phyloP scores from a whole-genome alignment of 768 basidiomycete genomes.

The Podaxis sp. region DNA sequence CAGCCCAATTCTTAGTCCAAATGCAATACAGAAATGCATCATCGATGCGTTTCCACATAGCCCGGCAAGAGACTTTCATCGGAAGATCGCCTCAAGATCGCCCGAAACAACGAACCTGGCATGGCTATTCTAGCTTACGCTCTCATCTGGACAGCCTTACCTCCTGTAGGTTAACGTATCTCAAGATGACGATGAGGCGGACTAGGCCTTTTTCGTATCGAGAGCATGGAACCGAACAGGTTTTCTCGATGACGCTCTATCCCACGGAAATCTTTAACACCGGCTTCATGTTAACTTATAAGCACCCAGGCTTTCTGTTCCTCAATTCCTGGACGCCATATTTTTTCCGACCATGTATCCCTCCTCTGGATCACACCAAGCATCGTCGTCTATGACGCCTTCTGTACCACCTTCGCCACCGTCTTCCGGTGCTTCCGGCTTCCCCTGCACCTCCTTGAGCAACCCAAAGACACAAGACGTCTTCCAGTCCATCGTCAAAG shows the following conservation, averaged over 20 bases:
- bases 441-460: slow-evolving; percentile 17
- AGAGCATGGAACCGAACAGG: slow-evolving; percentile 6
- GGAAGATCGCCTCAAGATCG: slow-evolving; percentile 27
- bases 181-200: slow-evolving; percentile 3
- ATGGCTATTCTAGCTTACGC: slow-evolving; percentile 22
- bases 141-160: slow-evolving; percentile 32
- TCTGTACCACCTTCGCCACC: not conserved
- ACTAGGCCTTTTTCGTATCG: slow-evolving; percentile 2
- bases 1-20: not conserved
- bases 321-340: not conserved
- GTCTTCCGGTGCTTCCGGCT: not conserved
- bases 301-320: not conserved
- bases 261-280: slow-evolving; percentile 2
- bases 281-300: slow-evolving; percentile 4
- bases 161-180: slow-evolving; percentile 22
- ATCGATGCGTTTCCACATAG: slow-evolving; percentile 1
- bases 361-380: not conserved
- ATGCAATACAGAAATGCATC: not conserved
- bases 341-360: slow-evolving; percentile 5
- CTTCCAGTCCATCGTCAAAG: slow-evolving; percentile 63
- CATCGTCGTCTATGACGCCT: not conserved
- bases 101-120: slow-evolving; percentile 21
- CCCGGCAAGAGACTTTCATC: slow-evolving; percentile 12
- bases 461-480: slow-evolving; percentile 51
- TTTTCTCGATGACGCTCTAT: slow-evolving; percentile 2